Evolutionary conservation across 2,329 filamentous ascomycete genomes (phyloP).

Genomic region (Catunica adiposa): DNA sequence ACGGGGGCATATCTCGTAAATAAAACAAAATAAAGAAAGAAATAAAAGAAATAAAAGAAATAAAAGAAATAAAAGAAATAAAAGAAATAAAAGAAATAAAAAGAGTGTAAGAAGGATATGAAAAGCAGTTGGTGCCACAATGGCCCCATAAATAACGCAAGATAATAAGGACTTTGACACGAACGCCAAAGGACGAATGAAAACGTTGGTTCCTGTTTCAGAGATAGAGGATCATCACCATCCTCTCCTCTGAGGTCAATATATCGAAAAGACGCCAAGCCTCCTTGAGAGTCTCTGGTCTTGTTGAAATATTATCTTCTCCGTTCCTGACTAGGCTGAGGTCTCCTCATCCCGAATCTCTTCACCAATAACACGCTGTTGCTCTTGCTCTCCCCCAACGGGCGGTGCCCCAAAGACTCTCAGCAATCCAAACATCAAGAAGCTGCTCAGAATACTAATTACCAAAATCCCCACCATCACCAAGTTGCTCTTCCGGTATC

Average conservation of each 20-base stretch:
- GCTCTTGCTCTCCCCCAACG: slow-evolving; percentile 25
- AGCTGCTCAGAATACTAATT: slow-evolving; percentile 57
- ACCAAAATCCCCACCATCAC: slow-evolving; percentile 76
- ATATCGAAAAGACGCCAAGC: too few species aligned
- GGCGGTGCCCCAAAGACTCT: slow-evolving; percentile 35
- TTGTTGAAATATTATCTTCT: background rate
- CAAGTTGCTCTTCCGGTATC: slow-evolving; percentile 70
- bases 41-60: slow-evolving; percentile 6
- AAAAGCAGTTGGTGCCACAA: slow-evolving; percentile 1
- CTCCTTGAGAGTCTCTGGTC: too few species aligned
- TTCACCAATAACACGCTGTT: too few species aligned
- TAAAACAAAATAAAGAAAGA: background rate
- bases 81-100: slow-evolving; percentile 7
- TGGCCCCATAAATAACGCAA: background rate
- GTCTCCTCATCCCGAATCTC: slow-evolving; percentile 23
- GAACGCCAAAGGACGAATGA: background rate
- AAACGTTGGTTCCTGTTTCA: background rate
- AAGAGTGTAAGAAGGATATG: background rate
- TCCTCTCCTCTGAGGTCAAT: too few species aligned
- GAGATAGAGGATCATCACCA: too few species aligned
- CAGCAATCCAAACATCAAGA: slow-evolving; percentile 51
- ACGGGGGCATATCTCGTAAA: slow-evolving; percentile 5
- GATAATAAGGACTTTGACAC: slow-evolving; percentile 15
- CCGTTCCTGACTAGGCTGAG: background rate
- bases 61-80: background rate